Percentiles rank a stretch among this genome's conserved stretches.
Conservation (phyloP, 495 filamentous ascomycete species). For the Penicillium canariense region DNA sequence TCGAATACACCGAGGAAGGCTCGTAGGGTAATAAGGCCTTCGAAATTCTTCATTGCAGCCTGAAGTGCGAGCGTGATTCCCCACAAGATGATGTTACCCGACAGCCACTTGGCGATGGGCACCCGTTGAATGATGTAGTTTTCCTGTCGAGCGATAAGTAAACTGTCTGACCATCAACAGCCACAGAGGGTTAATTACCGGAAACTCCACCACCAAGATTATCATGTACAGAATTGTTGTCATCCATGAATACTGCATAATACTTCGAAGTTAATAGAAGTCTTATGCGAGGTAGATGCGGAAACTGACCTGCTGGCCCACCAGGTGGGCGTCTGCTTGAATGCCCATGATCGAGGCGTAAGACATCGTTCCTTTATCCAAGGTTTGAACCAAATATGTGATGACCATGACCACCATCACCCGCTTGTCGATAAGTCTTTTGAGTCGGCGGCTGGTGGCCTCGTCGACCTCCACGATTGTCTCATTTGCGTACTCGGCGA, state of each 20-base stretch:
- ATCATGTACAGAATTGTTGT: conserved; percentile 50
- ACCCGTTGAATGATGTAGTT: conserved; percentile 56
- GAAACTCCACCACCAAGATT: conserved; percentile 53
- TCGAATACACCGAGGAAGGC: conserved; percentile 66
- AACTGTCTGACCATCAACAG: too few species aligned
- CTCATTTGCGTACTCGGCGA: conserved; percentile 58
- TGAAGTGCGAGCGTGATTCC: conserved; percentile 53
- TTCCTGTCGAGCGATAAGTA: not conserved
- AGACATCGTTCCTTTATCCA: conserved; percentile 66
- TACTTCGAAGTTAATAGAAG: not conserved
- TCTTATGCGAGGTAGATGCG: not conserved
- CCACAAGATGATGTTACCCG: conserved; percentile 60
- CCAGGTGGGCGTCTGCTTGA: conserved; percentile 48
- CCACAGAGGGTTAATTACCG: conserved; percentile 18
- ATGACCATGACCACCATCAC: conserved; percentile 48
- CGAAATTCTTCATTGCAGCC: conserved; percentile 55
- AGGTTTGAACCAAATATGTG: conserved; percentile 64
- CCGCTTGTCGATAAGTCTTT: conserved; percentile 52
- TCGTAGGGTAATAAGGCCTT: conserved; percentile 52
- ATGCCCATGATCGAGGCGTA: conserved; percentile 71
- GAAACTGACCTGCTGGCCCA: conserved; percentile 42
- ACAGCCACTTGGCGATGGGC: conserved; percentile 58
- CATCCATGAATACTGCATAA: conserved; percentile 46
- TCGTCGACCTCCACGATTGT: conserved; percentile 50
- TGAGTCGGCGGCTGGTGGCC: conserved; percentile 49